Evolutionary conservation across 176 grass and related monocot genomes (phyloP).

Genomic region (Poa annua): DNA sequence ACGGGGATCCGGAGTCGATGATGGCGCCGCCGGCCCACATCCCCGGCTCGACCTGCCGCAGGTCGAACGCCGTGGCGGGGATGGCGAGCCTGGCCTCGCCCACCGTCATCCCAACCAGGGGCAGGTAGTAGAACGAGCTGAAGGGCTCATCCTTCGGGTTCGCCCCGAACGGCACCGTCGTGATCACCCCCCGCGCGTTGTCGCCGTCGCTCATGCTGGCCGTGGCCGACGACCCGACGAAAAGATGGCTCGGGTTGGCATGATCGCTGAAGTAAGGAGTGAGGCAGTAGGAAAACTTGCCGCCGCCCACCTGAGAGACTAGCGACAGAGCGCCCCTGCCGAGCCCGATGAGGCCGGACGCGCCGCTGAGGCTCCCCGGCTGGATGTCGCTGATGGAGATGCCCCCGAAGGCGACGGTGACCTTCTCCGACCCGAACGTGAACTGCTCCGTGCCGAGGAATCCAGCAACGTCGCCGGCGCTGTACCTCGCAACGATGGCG

Average conservation of each 20-base stretch:
- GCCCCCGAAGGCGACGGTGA: conserved; percentile 19
- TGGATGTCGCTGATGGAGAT: not conserved
- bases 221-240: conserved; percentile 8
- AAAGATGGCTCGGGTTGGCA: not conserved
- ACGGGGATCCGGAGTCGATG: conserved; percentile 27
- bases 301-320: too few relatives aligned
- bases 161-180: conserved; percentile 21
- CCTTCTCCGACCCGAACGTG: conserved; percentile 8
- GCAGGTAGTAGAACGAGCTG: conserved; percentile 30
- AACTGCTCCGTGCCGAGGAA: not conserved
- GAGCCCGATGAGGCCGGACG: too few relatives aligned
- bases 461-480: not conserved
- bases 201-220: not conserved
- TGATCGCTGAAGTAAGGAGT: not conserved
- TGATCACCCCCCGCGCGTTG: too few relatives aligned
- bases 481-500: not conserved
- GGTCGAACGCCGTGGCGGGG: not conserved
- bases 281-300: too few relatives aligned
- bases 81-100: conserved; percentile 14
- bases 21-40: not conserved
- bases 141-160: conserved; percentile 15
- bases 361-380: too few relatives aligned
- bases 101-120: conserved; percentile 14
- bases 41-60: not conserved
- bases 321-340: too few relatives aligned